These are phyloP conservation scores for Pleurotus eryngii DNA, from an alignment of 768 basidiomycete species.

Conservation along the genomic window DNA sequence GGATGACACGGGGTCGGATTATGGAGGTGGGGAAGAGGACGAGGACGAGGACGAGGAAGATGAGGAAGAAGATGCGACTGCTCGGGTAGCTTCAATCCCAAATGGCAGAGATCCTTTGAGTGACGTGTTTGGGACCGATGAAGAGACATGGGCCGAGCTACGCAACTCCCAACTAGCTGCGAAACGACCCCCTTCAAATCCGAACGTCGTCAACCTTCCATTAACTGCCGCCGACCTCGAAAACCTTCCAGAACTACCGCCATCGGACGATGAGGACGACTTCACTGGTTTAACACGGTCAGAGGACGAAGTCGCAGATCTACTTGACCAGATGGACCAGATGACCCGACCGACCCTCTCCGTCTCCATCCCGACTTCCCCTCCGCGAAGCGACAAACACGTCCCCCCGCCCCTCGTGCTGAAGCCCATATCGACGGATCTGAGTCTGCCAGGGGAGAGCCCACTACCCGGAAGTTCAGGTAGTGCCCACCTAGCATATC, in stretches of 20 bases:
- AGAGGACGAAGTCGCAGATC: constrained; percentile 39
- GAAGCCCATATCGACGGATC: constrained; percentile 25
- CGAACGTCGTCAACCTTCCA: constrained; percentile 51
- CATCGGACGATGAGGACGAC: constrained; percentile 22
- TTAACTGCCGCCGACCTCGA: constrained; percentile 41
- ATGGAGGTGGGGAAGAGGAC: constrained; percentile 32
- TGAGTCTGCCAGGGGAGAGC: constrained; percentile 34
- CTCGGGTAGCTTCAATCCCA: constrained; percentile 31
- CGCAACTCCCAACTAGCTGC: constrained; percentile 30
- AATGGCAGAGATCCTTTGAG: constrained; percentile 47
- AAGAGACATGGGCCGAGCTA: constrained; percentile 58
- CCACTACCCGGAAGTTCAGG: constrained; percentile 31
- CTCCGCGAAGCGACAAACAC: constrained; percentile 38
- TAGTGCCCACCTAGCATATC: constrained; percentile 45
- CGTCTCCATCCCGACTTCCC: constrained; percentile 37
- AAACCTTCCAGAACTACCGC: constrained; percentile 19
- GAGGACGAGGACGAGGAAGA: constrained; percentile 30
- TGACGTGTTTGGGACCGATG: constrained; percentile 67
- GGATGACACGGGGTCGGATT: constrained; percentile 13
- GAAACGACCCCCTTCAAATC: constrained; percentile 27
- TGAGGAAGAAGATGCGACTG: constrained; percentile 38
- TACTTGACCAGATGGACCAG: constrained; percentile 37
- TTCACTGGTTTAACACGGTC: constrained; percentile 31
- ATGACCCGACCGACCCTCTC: constrained; percentile 34
- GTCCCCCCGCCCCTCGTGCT: constrained; percentile 60